Percentiles rank a stretch among this genome's conserved stretches.
Evolutionary conservation across 2,329 filamentous ascomycete genomes (phyloP).

Genomic region (Lasiodiplodia gonubiensis): DNA sequence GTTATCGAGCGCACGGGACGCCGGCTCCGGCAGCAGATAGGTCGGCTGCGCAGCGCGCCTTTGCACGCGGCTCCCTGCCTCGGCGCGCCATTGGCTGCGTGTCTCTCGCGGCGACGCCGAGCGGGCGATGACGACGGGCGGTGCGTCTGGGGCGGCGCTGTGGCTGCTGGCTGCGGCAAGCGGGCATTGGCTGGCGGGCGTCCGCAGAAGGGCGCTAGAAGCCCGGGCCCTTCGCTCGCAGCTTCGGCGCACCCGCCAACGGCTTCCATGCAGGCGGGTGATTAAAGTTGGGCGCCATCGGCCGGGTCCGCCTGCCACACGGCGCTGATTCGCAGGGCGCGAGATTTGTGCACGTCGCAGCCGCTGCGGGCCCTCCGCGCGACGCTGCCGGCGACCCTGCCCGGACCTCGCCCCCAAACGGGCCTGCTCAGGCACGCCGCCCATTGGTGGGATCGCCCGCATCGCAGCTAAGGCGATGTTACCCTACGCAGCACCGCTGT

Average conservation of each 20-base stretch:
- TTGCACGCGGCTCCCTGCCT: not conserved
- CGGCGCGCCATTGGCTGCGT: constrained; percentile 7
- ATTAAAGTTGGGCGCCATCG: constrained; percentile 24
- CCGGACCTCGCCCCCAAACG: constrained; percentile 11
- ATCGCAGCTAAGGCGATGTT: constrained; percentile 25
- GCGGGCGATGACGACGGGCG: constrained; percentile 1
- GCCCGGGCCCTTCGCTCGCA: constrained; percentile 24
- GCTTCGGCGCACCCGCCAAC: constrained; percentile 25
- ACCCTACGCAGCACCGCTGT: constrained; percentile 25
- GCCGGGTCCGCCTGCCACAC: constrained; percentile 19
- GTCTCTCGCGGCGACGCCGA: constrained; percentile 20
- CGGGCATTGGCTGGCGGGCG: constrained; percentile 9
- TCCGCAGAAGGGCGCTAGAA: constrained; percentile 23
- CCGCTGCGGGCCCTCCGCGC: constrained; percentile 19
- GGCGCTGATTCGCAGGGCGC: constrained; percentile 13
- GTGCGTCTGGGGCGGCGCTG: not conserved
- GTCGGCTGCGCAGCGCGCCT: not conserved
- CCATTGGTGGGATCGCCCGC: constrained; percentile 21
- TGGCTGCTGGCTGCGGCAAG: constrained; percentile 10
- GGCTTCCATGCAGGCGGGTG: constrained; percentile 26
- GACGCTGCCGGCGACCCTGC: constrained; percentile 16
- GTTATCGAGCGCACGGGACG: constrained; percentile 21
- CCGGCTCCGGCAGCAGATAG: constrained; percentile 10
- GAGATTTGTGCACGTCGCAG: constrained; percentile 22
- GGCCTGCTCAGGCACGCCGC: constrained; percentile 20